Evolutionary conservation across 805 yeast genomes (phyloP).

Genomic region (Candida khao-thaluensis): DNA sequence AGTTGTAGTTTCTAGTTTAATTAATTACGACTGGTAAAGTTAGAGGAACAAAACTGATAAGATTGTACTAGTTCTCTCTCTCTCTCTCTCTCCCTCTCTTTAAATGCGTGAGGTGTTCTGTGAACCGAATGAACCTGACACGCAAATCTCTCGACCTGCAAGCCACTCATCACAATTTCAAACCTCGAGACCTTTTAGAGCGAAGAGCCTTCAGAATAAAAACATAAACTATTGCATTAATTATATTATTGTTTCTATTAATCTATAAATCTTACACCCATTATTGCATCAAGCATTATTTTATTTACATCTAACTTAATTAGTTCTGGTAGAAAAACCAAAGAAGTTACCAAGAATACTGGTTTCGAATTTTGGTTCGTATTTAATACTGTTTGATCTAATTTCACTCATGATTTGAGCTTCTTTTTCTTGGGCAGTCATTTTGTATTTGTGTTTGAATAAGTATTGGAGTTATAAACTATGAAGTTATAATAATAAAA

Average conservation of each 20-base stretch:
- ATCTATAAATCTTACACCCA: constrained; percentile 5
- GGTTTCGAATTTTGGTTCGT: constrained; percentile 41
- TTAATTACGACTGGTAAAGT: no score
- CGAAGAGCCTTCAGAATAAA: neutral
- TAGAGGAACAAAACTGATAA: no score
- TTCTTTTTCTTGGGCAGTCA: constrained; percentile 45
- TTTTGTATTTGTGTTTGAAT: constrained; percentile 4
- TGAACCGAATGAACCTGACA: no score
- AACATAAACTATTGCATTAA: no score
- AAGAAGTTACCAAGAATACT: constrained; percentile 42
- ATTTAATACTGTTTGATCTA: constrained; percentile 33
- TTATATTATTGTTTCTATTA: neutral
- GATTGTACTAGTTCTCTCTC: no score
- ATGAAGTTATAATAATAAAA: neutral
- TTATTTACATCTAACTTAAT: neutral
- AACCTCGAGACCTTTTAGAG: neutral
- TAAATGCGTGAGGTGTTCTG: no score
- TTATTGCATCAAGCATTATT: neutral
- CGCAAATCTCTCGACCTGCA: no score
- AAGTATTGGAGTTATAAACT: neutral
- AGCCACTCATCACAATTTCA: no score
- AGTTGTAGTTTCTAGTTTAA: no score
- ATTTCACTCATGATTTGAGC: constrained; percentile 46
- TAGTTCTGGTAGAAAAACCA: constrained; percentile 30
- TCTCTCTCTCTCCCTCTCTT: no score